Conservation (phyloP, 441 rosid genomes). For the Eruca vesicaria region DNA sequence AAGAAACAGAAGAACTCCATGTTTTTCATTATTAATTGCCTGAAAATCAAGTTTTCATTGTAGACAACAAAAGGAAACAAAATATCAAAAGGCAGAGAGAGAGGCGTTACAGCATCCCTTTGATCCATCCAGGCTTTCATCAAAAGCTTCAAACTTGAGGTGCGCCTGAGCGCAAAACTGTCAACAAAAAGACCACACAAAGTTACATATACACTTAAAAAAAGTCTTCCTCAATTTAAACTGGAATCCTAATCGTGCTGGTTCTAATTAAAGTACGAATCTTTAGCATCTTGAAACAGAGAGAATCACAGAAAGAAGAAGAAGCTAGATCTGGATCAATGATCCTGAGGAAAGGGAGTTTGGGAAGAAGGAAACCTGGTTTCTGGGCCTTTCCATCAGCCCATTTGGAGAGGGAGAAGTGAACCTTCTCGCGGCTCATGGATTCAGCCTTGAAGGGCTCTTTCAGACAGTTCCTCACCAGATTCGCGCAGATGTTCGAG, state of each 20-base stretch:
- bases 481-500: constrained; percentile 84
- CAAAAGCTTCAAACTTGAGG: constrained; percentile 4
- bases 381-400: constrained; percentile 72
- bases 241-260: not conserved
- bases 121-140: not conserved
- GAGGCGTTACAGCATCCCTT: not conserved
- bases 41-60: not conserved
- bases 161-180: constrained; percentile 21
- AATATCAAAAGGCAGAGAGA: not conserved
- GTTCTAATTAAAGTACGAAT: not conserved
- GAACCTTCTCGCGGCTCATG: constrained; percentile 81
- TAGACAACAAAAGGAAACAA: constrained; percentile 2
- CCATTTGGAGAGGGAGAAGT: constrained; percentile 76
- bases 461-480: constrained; percentile 87
- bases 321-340: constrained; percentile 5
- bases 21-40: constrained; percentile 12
- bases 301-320: too few relatives aligned
- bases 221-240: not conserved
- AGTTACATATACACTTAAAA: not conserved
- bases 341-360: not conserved
- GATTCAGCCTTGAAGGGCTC: constrained; percentile 72
- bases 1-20: not conserved
- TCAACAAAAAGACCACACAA: not conserved
- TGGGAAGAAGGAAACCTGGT: constrained; percentile 42
- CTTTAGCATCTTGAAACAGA: not conserved